Evolutionary conservation across 2,329 filamentous ascomycete species (phyloP).

Genomic region (Neurospora crassa): DNA sequence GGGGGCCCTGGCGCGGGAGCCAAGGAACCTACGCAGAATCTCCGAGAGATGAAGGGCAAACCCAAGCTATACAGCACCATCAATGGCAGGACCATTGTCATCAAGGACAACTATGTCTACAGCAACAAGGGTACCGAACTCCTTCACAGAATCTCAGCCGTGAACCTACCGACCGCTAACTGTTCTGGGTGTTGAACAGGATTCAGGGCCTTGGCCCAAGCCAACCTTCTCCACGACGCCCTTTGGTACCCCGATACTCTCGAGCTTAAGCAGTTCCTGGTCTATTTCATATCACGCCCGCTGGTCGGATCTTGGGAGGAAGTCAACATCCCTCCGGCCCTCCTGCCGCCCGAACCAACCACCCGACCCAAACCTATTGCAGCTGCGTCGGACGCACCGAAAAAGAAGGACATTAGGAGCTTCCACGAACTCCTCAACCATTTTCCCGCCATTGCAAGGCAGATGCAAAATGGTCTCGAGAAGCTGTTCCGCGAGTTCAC

Average conservation of each 20-base stretch:
- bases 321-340: slow-evolving; percentile 58
- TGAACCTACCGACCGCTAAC: not conserved
- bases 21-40: slow-evolving; percentile 50
- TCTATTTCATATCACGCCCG: slow-evolving; percentile 91
- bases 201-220: slow-evolving; percentile 86
- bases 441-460: slow-evolving; percentile 90
- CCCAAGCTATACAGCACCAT: slow-evolving; percentile 88
- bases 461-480: slow-evolving; percentile 91
- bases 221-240: slow-evolving; percentile 72
- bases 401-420: slow-evolving; percentile 83
- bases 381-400: slow-evolving; percentile 33
- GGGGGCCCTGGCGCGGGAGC: slow-evolving; percentile 35
- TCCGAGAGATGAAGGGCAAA: slow-evolving; percentile 84
- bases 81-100: slow-evolving; percentile 85
- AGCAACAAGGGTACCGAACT: slow-evolving; percentile 74
- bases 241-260: slow-evolving; percentile 85
- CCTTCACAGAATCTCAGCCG: no score
- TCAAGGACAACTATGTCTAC: slow-evolving; percentile 88
- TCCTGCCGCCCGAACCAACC: slow-evolving; percentile 36
- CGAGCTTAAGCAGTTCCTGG: slow-evolving; percentile 86
- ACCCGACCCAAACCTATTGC: slow-evolving; percentile 12
- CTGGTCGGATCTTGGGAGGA: slow-evolving; percentile 77
- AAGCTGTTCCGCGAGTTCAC: slow-evolving; percentile 84
- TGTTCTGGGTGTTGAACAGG: slow-evolving; percentile 38
- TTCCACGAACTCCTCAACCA: slow-evolving; percentile 85